Conservation (phyloP, 1,284 basidiomycete genomes). For the Ustilago curta region DNA sequence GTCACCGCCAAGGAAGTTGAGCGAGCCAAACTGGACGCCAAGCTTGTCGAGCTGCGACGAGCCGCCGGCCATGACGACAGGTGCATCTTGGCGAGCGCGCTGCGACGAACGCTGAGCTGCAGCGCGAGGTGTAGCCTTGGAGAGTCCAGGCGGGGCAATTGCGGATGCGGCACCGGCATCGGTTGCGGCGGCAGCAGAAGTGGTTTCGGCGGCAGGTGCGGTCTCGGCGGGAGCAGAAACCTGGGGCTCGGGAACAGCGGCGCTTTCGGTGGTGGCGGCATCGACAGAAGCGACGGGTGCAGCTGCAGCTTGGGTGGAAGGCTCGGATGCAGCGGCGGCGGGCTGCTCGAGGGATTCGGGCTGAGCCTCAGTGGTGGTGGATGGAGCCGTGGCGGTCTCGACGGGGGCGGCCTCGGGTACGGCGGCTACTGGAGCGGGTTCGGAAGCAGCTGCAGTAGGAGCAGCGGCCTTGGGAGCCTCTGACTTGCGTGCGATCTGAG, state of each 20-base stretch:
- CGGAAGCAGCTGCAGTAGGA: conserved; percentile 20
- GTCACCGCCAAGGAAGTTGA: conserved; percentile 65
- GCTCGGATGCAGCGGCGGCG: conserved; percentile 11
- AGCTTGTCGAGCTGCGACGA: conserved; percentile 64
- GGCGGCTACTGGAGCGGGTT: conserved; percentile 11
- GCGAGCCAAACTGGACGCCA: conserved; percentile 66
- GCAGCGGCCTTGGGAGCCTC: conserved; percentile 57
- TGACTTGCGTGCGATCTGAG: conserved; percentile 65
- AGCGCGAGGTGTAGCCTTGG: conserved; percentile 48
- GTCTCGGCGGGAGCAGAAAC: conserved; percentile 21
- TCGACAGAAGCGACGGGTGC: conserved; percentile 16
- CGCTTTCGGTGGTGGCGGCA: conserved; percentile 8
- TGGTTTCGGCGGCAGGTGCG: conserved; percentile 32
- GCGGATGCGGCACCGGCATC: conserved; percentile 23
- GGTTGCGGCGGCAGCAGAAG: conserved; percentile 16
- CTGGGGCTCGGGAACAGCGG: conserved; percentile 15
- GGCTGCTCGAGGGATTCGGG: conserved; percentile 14
- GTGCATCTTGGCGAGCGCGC: conserved; percentile 64
- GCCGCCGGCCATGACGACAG: conserved; percentile 67
- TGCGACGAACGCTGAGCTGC: conserved; percentile 52
- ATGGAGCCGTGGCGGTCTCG: conserved; percentile 16
- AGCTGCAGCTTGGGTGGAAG: conserved; percentile 13
- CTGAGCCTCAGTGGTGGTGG: conserved; percentile 18
- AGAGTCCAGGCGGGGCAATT: conserved; percentile 42
- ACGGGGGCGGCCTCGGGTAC: conserved; percentile 17